Base-by-base conservation (phyloP, 495 filamentous ascomycete species). In the Penicillium alfredii region DNA sequence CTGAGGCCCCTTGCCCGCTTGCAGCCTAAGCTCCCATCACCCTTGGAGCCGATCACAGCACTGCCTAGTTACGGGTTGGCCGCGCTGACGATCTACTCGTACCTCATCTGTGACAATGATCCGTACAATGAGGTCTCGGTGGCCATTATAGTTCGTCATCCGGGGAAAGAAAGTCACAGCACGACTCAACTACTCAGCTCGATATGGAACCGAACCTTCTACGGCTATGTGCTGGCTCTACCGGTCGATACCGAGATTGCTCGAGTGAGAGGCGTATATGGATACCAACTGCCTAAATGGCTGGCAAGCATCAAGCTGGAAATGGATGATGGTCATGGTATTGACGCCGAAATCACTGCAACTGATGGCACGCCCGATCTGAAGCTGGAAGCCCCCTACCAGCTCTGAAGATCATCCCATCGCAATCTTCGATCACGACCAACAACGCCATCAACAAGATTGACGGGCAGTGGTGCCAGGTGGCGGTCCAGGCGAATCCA, bases 381-480 rank as follows among this genome's bases (percentile, higher is more conserved):
- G 2, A 19, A 4, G 16, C 16, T 33, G 16, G n/a, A 33, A 2
- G 4, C 19, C 33, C 40, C 25, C 26, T 44, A 31, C 33, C 40
- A 13, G 21, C 28, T 17, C 8, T 44, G 26, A 44, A 37, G 14
- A 37, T 5, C 8, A 44, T 37, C 15, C 25, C 40, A 10, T 37
- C 40, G 26, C 17, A 44, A 44, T 37, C 40, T 17, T 36, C 19
- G 6, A 44, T 44, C 5, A 14, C 9, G 12, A 37, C 12, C 19
- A 44, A 44, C 33, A 44, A 44, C 20, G 40, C 40, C 4, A 44
- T 44, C 33, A 44, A 44, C 21, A 31, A 44, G 25, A 44, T 44
- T 15, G 33, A 44, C 12, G 26, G 26, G 6, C 30, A 44, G 32
- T 44, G 33, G 40, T 18, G 26, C 33, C 33, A 44, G 33, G 33